These are phyloP conservation scores for Suhomyces taliae DNA, from an alignment of 1,139 yeast species.

Conservation along the genomic window DNA sequence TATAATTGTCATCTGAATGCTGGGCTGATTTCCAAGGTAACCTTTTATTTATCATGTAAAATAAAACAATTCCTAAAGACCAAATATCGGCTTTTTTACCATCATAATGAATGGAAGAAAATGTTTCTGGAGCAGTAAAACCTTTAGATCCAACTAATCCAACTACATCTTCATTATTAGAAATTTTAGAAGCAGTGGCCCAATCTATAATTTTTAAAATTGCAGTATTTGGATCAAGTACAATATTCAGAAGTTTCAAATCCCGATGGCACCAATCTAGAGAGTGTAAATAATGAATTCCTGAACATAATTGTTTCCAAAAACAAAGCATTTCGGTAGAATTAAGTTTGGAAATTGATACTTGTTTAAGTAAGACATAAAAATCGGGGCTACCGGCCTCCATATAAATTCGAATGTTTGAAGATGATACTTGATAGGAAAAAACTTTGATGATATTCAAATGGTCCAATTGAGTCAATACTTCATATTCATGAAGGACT, in stretches of 20 bases:
- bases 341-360: constrained; percentile 14
- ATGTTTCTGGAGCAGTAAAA: constrained; percentile 52
- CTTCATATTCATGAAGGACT: constrained; percentile 38
- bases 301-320: constrained; percentile 36
- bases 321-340: constrained; percentile 27
- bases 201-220: constrained; percentile 42
- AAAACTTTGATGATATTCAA: constrained; percentile 33
- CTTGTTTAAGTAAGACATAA: constrained; percentile 17
- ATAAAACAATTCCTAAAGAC: constrained; percentile 49
- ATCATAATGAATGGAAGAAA: constrained; percentile 33
- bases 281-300: constrained; percentile 34
- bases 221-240: constrained; percentile 25
- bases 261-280: constrained; percentile 41
- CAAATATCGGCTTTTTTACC: constrained; percentile 48
- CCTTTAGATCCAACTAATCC: constrained; percentile 54
- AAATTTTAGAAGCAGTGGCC: constrained; percentile 26
- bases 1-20: constrained; percentile 9
- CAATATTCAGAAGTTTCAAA: constrained; percentile 41
- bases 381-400: constrained; percentile 32
- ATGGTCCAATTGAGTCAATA: constrained; percentile 31
- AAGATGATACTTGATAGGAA: constrained; percentile 24
- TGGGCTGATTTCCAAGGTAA: constrained; percentile 43
- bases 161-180: constrained; percentile 20
- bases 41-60: constrained; percentile 24
- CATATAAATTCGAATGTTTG: constrained; percentile 25